Evolutionary conservation across 129 eudicot species (phyloP).

Genomic region (Saposhnikovia divaricata): DNA sequence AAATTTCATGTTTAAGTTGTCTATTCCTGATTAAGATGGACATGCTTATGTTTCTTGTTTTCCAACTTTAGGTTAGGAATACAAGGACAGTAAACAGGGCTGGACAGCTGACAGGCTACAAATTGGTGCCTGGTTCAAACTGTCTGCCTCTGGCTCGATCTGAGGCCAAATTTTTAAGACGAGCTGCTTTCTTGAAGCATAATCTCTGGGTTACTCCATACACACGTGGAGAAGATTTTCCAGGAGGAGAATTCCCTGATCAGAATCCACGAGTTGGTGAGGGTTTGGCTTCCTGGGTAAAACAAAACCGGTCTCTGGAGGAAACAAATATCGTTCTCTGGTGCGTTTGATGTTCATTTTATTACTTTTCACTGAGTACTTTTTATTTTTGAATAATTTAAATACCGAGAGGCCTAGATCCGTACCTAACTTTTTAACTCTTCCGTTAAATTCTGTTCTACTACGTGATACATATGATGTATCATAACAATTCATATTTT

Average conservation of each 20-base stretch:
- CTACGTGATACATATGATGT: too few relatives aligned
- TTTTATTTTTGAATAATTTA: too few relatives aligned
- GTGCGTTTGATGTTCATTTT: constrained; percentile 27
- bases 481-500: neutral
- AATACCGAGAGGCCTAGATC: neutral
- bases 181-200: constrained; percentile 87
- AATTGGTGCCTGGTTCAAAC: constrained; percentile 87
- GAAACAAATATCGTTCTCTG: constrained; percentile 87
- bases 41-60: neutral
- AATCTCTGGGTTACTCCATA: constrained; percentile 88
- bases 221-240: constrained; percentile 65
- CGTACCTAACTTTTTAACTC: neutral
- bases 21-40: neutral
- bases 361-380: neutral
- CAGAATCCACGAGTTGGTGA: constrained; percentile 95
- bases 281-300: constrained; percentile 86
- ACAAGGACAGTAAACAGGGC: constrained; percentile 86
- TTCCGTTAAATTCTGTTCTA: neutral
- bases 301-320: constrained; percentile 70
- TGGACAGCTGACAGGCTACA: constrained; percentile 86
- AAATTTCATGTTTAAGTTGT: neutral
- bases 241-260: constrained; percentile 92
- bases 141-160: constrained; percentile 91
- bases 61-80: constrained; percentile 49
- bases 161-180: constrained; percentile 75